Conservation (phyloP, 1,284 basidiomycete genomes). For the Ceratobasidium sp. region DNA sequence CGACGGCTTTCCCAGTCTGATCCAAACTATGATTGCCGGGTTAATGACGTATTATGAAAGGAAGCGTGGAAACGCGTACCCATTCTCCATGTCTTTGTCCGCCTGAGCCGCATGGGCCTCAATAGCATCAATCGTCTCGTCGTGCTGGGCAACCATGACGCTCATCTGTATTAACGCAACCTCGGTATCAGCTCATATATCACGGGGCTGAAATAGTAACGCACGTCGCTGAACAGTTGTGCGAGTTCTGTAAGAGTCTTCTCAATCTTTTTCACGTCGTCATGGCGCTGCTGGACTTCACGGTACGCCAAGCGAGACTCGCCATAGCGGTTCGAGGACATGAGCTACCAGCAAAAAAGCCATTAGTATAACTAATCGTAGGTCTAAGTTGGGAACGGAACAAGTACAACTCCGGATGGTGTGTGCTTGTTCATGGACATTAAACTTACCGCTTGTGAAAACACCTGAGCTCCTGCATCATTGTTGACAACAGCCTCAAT, state of each 20-base stretch:
- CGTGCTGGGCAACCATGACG: slow-evolving; percentile 80
- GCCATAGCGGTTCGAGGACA: slow-evolving; percentile 84
- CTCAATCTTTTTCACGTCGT: slow-evolving; percentile 89
- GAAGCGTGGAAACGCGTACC: slow-evolving; percentile 60
- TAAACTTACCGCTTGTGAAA: slow-evolving; percentile 81
- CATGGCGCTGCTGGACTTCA: slow-evolving; percentile 91
- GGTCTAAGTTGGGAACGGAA: background rate
- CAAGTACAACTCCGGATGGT: background rate
- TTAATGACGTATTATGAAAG: slow-evolving; percentile 11
- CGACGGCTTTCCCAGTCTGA: slow-evolving; percentile 77
- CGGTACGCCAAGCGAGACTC: slow-evolving; percentile 85
- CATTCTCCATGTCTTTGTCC: slow-evolving; percentile 72
- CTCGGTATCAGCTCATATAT: background rate
- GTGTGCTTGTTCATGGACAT: background rate
- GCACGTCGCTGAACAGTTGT: slow-evolving; percentile 86
- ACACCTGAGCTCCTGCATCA: slow-evolving; percentile 80
- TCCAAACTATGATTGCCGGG: slow-evolving; percentile 58
- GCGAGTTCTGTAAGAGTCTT: slow-evolving; percentile 87
- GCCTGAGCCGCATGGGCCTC: slow-evolving; percentile 71
- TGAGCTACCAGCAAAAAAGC: slow-evolving; percentile 63
- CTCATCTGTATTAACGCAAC: slow-evolving; percentile 66
- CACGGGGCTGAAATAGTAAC: slow-evolving; percentile 38
- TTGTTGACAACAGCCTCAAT: slow-evolving; percentile 82
- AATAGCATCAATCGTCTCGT: slow-evolving; percentile 74
- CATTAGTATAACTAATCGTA: background rate